phyloP scores from a whole-genome alignment of 108 stramenopile species.

The Pseudonitzschia pungens region DNA sequence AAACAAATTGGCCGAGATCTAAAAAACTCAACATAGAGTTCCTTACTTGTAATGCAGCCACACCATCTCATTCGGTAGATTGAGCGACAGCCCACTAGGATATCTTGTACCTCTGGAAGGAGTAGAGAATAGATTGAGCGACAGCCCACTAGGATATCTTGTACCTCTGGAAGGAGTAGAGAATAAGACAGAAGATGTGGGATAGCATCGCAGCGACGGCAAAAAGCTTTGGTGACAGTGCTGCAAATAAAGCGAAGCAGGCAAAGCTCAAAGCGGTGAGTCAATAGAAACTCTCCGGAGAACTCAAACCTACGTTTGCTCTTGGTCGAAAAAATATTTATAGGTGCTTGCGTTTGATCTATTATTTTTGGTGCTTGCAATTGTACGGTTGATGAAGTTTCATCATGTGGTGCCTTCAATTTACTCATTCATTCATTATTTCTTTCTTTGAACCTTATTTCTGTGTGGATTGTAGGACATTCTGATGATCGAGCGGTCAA shows the following conservation, averaged over 20 bases:
- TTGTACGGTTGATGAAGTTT: neutral
- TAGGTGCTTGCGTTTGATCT: neutral
- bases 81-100: too few species aligned
- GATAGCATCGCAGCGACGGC: constrained; percentile 49
- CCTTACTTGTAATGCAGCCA: too few species aligned
- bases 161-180: neutral
- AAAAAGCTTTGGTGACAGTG: constrained; percentile 48
- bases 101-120: too few species aligned
- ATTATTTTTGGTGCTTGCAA: neutral
- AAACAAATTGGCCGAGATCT: too few species aligned
- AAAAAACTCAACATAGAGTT: too few species aligned
- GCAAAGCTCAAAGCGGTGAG: constrained; percentile 59
- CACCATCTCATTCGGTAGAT: too few species aligned
- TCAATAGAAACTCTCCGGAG: neutral
- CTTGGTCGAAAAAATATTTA: neutral
- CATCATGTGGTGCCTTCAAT: neutral
- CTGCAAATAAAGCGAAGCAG: constrained; percentile 53
- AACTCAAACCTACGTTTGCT: neutral
- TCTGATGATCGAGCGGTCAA: constrained; percentile 71
- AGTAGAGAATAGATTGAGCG: neutral
- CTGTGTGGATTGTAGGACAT: constrained; percentile 38
- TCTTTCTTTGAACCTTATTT: neutral
- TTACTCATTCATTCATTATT: neutral
- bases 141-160: too few species aligned
- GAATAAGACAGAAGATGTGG: constrained; percentile 34